Percentiles rank a stretch among this genome's conserved stretches.
These are phyloP conservation scores for Fusarium equiseti DNA, from an alignment of 2,329 filamentous ascomycete genomes.

Conservation along the genomic window DNA sequence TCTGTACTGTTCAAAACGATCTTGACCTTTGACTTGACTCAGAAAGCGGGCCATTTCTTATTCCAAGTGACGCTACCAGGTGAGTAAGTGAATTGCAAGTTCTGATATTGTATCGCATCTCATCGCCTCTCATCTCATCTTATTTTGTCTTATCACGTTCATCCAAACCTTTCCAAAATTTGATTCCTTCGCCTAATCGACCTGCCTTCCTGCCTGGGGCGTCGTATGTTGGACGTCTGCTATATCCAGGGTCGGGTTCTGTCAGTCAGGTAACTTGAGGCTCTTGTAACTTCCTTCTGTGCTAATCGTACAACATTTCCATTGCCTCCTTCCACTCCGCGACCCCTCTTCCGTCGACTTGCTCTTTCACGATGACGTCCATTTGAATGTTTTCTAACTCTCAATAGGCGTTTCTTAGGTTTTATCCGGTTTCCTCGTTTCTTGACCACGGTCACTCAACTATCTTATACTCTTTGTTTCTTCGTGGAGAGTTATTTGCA, in stretches of 20 bases:
- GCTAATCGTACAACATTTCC: constrained; percentile 8
- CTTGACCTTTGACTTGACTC: constrained; percentile 18
- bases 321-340: constrained; percentile 14
- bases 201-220: not conserved
- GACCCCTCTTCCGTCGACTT: constrained; percentile 17
- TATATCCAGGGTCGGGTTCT: not conserved
- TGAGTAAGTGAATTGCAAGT: constrained; percentile 8
- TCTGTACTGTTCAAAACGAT: constrained; percentile 6
- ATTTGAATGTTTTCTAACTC: not conserved
- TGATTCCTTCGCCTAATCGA: constrained; percentile 1
- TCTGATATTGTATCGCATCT: constrained; percentile 9
- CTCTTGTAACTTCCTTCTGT: not conserved
- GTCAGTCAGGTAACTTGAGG: constrained; percentile 15
- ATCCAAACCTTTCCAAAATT: constrained; percentile 2
- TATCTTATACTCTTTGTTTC: constrained; percentile 4
- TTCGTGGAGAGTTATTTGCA: not conserved
- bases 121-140: constrained; percentile 1
- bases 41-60: constrained; percentile 25
- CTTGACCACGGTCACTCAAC: not conserved
- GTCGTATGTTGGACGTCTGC: not conserved
- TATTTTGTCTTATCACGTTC: constrained; percentile 1
- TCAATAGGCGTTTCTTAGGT: not conserved
- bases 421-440: not conserved
- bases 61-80: constrained; percentile 11
- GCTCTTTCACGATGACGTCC: not conserved